Conservation (phyloP, 192 early-diverging fungal genomes). For the Thoreauomyces humboldtii region DNA sequence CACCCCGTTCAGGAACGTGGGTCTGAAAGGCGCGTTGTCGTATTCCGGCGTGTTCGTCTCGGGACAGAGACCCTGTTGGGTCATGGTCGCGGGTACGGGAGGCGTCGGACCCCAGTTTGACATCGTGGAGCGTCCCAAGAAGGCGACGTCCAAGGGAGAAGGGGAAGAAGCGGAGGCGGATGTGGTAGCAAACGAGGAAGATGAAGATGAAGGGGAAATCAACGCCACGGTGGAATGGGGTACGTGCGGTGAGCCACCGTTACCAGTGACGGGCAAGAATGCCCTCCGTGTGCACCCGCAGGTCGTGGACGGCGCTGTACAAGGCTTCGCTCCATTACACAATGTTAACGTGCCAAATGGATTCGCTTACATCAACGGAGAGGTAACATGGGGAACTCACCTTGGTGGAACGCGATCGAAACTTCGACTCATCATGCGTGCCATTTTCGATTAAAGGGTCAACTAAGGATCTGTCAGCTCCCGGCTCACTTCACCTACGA, state of each 20-base stretch:
- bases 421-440: neutral
- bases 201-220: neutral
- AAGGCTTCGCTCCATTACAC: conserved; percentile 72
- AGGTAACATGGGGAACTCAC: conserved; percentile 41
- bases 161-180: no score
- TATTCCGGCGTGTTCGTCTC: conserved; percentile 75
- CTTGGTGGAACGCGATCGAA: neutral
- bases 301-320: conserved; percentile 62
- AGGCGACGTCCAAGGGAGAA: neutral
- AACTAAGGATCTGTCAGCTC: conserved; percentile 62
- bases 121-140: conserved; percentile 30
- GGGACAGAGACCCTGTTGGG: conserved; percentile 70
- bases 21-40: conserved; percentile 11
- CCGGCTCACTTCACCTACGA: conserved; percentile 71
- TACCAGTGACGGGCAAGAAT: conserved; percentile 48
- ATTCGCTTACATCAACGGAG: conserved; percentile 68
- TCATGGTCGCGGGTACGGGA: conserved; percentile 52
- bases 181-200: neutral
- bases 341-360: conserved; percentile 75
- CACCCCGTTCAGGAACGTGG: conserved; percentile 37
- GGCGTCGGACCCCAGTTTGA: conserved; percentile 24
- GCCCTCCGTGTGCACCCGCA: conserved; percentile 71
- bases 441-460: conserved; percentile 47
- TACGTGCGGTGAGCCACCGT: conserved; percentile 25
- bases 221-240: neutral